Evolutionary conservation across 2,329 filamentous ascomycete species (phyloP), one percentile per base, ranked within the genome.

Genomic region (Cadophora sp.): DNA sequence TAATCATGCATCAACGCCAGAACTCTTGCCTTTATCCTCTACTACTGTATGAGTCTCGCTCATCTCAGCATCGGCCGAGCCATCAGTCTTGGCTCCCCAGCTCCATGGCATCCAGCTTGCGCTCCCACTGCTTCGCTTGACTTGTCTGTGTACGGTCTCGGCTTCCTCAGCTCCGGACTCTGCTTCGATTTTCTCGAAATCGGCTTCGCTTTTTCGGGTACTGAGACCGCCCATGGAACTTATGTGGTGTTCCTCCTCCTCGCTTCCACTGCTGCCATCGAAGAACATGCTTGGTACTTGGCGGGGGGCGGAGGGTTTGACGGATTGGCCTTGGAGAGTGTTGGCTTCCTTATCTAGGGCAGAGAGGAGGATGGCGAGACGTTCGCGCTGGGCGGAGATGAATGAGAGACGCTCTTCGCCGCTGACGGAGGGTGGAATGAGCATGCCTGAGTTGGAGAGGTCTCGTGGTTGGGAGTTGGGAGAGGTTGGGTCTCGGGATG

Each of bases 171-270:
- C 81, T 11, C 84, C 85, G 74, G 89, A 90, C 76, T 94, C 91
- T 41, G 89, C 88, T 69, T 96, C 91, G 72, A 96, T 92, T 77
- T 93, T 92, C 76, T 97, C 94, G 76, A 97, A 97, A 73, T 97
- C 95, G 22, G 87, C 87, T 77, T 97, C 94, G 78, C 92, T 96
- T 70, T 89, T 89, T 76, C 92, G 95, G 81, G 95, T 95, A 73
- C 87, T 90, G 74, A 97, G 80, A 3, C 83, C 87, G 68, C 84
- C 85, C 73, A 79, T 63, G 5, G 72, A 66, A 45, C 72, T 75
- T 65, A 63, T 74, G 59, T 71, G 72, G 59, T 70, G 68, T 56
- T 70, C 72, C 22, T 74, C 73, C 13, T 75, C 72, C 36, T 75
- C 74, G 60, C 78, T 53, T 66, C 75, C 36, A 73, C 75, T 47